Evolutionary conservation across 2,329 filamentous ascomycete species (phyloP).

Genomic region (Fusarium mexicanum): DNA sequence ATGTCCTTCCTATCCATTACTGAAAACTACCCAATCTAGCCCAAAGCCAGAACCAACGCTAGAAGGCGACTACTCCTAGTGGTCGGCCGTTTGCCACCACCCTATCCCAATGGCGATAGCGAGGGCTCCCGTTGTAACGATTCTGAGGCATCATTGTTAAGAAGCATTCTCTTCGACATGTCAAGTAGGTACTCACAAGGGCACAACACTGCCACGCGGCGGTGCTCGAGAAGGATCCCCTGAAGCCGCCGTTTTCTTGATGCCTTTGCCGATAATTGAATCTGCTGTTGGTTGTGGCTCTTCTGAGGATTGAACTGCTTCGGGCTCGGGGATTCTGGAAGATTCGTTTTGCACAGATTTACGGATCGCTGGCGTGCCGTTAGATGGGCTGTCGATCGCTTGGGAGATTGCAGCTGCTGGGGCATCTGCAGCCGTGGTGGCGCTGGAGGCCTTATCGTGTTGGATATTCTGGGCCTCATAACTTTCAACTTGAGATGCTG

Average conservation of each 20-base stretch:
- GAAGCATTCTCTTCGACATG: not conserved
- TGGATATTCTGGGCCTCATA: constrained; percentile 8
- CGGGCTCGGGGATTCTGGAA: not conserved
- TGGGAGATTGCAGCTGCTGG: not conserved
- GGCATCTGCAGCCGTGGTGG: not conserved
- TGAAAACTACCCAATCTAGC: constrained; percentile 20
- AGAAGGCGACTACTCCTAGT: constrained; percentile 7
- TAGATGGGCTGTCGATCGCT: not conserved
- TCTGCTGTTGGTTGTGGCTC: not conserved
- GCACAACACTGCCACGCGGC: constrained; percentile 20
- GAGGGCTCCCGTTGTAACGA: constrained; percentile 40
- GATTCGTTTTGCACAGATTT: constrained; percentile 1
- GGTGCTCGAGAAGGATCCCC: constrained; percentile 14
- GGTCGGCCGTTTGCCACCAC: constrained; percentile 39
- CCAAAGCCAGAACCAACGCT: not conserved
- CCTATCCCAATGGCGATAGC: constrained; percentile 41
- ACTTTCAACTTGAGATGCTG: constrained; percentile 30
- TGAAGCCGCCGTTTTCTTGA: not conserved
- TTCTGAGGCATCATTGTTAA: constrained; percentile 32
- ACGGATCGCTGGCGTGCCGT: not conserved
- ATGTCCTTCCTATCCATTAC: not conserved
- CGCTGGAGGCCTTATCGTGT: not conserved
- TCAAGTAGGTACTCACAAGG: constrained; percentile 27
- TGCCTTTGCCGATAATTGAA: not conserved
- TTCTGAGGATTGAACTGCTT: not conserved